Percentiles rank a stretch among this genome's conserved stretches.
Conservation (phyloP, 768 basidiomycete genomes). For the Lepiota subincarnata region DNA sequence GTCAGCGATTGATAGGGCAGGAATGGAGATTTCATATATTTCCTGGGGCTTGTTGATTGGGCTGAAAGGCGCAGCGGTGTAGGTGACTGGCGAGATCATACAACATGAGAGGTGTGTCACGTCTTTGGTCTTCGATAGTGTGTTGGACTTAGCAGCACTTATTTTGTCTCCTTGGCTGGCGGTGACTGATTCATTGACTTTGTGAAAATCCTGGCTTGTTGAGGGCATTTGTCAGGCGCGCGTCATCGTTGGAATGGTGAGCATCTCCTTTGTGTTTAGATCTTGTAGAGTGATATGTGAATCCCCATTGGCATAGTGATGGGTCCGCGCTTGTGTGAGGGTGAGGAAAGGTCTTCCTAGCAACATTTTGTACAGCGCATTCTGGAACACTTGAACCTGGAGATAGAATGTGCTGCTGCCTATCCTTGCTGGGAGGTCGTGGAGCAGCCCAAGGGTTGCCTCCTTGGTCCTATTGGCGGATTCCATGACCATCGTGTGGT, state of each 20-base stretch:
- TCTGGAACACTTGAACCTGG: slow-evolving; percentile 11
- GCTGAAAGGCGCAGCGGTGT: too few relatives aligned
- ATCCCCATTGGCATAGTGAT: slow-evolving; percentile 2
- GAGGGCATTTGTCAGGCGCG: not conserved
- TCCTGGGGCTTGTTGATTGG: too few relatives aligned
- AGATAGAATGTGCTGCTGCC: slow-evolving; percentile 5
- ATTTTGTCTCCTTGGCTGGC: slow-evolving; percentile 1
- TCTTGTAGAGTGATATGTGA: not conserved
- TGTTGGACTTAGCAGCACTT: too few relatives aligned
- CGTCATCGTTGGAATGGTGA: not conserved
- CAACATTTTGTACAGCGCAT: slow-evolving; percentile 16
- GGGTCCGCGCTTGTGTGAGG: not conserved
- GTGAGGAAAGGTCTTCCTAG: slow-evolving; percentile 11
- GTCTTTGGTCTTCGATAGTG: too few relatives aligned
- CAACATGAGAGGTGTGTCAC: too few relatives aligned
- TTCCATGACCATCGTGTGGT: too few relatives aligned
- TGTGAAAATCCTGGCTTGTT: not conserved
- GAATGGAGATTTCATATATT: too few relatives aligned
- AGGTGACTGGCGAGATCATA: too few relatives aligned
- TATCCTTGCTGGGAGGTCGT: not conserved
- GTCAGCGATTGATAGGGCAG: too few relatives aligned
- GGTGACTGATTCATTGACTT: not conserved
- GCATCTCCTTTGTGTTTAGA: not conserved
- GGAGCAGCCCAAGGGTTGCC: too few relatives aligned
- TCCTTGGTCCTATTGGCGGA: too few relatives aligned